Evolutionary conservation across 768 basidiomycete species (phyloP), one percentile per base, ranked within the genome.

Genomic region (Leccinum broughii): DNA sequence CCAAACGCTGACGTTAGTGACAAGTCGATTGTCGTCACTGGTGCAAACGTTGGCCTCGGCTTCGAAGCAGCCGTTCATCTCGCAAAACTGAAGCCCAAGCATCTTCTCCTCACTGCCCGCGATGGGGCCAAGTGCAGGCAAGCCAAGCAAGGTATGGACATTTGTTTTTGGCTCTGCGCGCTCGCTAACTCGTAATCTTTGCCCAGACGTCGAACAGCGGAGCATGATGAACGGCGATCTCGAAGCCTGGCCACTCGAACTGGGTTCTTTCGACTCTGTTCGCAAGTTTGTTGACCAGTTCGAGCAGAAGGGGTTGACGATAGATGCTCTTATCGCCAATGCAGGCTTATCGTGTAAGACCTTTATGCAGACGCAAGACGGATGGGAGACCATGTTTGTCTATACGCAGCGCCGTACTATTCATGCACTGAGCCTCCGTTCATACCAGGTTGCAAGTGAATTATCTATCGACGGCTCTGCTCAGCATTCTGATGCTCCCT

Each of bases 371-470:
- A 77, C 77, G 3, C 51, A 56, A 34, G 77, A 77, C 51, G 77
- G 76, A 35, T 78, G 72, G 69, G 77, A 78, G 66, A 67, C 65
- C 34, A 71, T 64, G 77, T 78, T 35, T 32, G 76, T 61, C n/a
- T 26, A 9, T 44, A 32, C 28, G 15, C 24, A 30, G 15, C 22
- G 32, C 20, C 6, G 20, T 28, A 35, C 34, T 13, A 17, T 24
- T 3, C 37, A 1, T 15, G 7, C 2, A 2, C 24, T 66, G 13
- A 59, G 5, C 4, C 15, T 51, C 37, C 14, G 20, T 51, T 59
- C 35, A 1, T 24, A 11, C 20, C 44, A 78, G 75, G 8, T 49
- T 78, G 26, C 26, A 26, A 60, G 71, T 76, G 28, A 77, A 78
- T 58, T 71, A 73, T 52, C 60, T 78, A 22, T 71, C 74, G 30